These are phyloP conservation scores for Neocucurbitaria cava DNA, from an alignment of 2,329 filamentous ascomycete genomes.

Conservation along the genomic window DNA sequence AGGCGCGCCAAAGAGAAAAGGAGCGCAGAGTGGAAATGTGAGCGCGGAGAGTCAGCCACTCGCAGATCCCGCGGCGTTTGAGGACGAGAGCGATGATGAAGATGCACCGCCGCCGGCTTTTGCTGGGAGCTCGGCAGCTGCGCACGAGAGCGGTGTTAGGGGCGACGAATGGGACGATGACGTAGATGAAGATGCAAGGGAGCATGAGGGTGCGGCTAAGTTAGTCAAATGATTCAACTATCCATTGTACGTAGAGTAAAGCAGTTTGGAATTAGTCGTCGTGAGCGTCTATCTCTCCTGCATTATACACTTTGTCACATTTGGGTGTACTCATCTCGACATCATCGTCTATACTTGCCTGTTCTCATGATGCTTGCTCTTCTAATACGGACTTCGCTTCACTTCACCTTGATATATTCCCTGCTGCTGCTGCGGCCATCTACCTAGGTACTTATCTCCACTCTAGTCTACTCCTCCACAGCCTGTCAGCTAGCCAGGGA, in stretches of 20 bases:
- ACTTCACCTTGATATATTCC: too few relatives aligned
- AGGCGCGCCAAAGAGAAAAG: conserved; percentile 36
- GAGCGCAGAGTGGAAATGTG: conserved; percentile 15
- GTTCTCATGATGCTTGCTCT: too few relatives aligned
- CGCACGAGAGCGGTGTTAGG: conserved; percentile 41
- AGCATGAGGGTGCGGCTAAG: conserved; percentile 33
- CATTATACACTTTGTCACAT: too few relatives aligned
- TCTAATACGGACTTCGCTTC: not conserved
- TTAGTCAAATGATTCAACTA: conserved; percentile 8
- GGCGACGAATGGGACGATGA: conserved; percentile 52
- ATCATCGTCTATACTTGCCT: too few relatives aligned
- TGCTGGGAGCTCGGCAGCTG: conserved; percentile 12
- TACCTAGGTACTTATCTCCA: too few relatives aligned
- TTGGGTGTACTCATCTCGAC: too few relatives aligned
- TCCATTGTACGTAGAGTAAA: not conserved
- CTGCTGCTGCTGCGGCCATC: too few relatives aligned
- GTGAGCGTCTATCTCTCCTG: not conserved
- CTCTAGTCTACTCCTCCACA: too few relatives aligned
- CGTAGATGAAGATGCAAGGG: conserved; percentile 42
- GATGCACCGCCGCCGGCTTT: conserved; percentile 37
- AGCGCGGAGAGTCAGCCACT: conserved; percentile 49
- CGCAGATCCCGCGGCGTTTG: conserved; percentile 56
- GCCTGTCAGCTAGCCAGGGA: not conserved
- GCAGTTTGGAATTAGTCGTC: not conserved
- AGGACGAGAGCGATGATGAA: conserved; percentile 55